Evolutionary conservation across 768 basidiomycete genomes (phyloP).

Genomic region (Lactarius pseudohatsudake): DNA sequence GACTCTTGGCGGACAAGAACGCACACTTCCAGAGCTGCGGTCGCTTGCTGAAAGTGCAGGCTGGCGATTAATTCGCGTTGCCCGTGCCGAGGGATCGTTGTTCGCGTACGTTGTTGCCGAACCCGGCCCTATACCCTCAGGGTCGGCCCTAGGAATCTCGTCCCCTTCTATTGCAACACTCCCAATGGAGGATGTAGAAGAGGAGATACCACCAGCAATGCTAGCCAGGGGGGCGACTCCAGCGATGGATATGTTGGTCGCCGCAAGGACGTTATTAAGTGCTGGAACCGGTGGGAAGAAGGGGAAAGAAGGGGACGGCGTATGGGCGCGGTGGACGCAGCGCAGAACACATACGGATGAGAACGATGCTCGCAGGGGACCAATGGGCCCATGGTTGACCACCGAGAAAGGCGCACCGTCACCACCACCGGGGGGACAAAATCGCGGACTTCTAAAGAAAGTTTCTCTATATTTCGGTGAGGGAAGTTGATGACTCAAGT

Average conservation of each 20-base stretch:
- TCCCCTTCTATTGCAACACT: slow-evolving; percentile 11
- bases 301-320: slow-evolving; percentile 13
- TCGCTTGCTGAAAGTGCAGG: slow-evolving; percentile 54
- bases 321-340: slow-evolving; percentile 26
- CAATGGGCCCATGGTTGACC: background rate
- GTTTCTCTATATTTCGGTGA: slow-evolving; percentile 30
- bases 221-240: slow-evolving; percentile 24
- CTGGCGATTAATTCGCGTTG: slow-evolving; percentile 59
- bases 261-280: slow-evolving; percentile 24
- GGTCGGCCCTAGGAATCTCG: background rate
- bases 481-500: slow-evolving; percentile 15
- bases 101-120: slow-evolving; percentile 73
- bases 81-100: slow-evolving; percentile 57
- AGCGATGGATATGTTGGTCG: slow-evolving; percentile 26
- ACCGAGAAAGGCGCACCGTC: slow-evolving; percentile 13
- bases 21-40: slow-evolving; percentile 61
- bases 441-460: slow-evolving; percentile 27
- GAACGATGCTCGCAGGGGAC: slow-evolving; percentile 22
- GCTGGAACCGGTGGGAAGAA: slow-evolving; percentile 21
- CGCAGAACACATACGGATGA: slow-evolving; percentile 21
- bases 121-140: slow-evolving; percentile 51
- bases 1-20: slow-evolving; percentile 65
- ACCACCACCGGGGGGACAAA: slow-evolving; percentile 19
- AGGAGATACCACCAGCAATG: slow-evolving; percentile 25
- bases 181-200: slow-evolving; percentile 10